These are phyloP conservation scores for Hysterangium stoloniferum DNA, from an alignment of 768 basidiomycete genomes.

Conservation along the genomic window DNA sequence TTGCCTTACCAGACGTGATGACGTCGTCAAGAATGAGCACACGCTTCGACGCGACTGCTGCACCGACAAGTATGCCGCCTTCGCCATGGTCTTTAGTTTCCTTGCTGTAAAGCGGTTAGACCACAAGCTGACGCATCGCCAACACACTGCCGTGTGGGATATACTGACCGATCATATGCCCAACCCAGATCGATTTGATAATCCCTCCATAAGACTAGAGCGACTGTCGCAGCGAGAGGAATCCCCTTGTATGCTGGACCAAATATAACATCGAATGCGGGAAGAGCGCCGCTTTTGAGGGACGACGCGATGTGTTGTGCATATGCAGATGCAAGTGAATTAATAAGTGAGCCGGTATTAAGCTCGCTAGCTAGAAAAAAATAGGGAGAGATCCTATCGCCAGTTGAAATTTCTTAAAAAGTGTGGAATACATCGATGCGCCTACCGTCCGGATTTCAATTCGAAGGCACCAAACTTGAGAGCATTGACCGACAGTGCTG, in stretches of 20 bases:
- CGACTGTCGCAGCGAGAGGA: conserved; percentile 79
- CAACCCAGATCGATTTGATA: conserved; percentile 66
- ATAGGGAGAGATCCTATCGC: conserved; percentile 87
- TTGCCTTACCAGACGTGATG: conserved; percentile 87
- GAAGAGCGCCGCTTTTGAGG: conserved; percentile 28
- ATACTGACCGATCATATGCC: conserved; percentile 63
- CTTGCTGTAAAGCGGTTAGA: conserved; percentile 39
- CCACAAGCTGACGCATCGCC: neutral
- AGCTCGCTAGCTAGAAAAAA: conserved; percentile 95
- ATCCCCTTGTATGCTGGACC: conserved; percentile 99
- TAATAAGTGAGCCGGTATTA: conserved; percentile 73
- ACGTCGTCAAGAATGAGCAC: conserved; percentile 95
- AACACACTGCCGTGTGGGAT: neutral
- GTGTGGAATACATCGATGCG: neutral
- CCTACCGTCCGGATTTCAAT: conserved; percentile 87
- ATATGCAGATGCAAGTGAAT: conserved; percentile 72
- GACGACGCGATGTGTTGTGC: conserved; percentile 68
- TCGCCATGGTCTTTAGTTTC: conserved; percentile 96
- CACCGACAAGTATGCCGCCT: conserved; percentile 86
- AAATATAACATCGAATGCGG: conserved; percentile 75
- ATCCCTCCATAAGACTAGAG: conserved; percentile 62
- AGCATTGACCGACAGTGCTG: conserved; percentile 60
- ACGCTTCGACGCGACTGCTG: conserved; percentile 66
- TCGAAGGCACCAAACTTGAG: conserved; percentile 89
- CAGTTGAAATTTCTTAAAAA: conserved; percentile 10